Base-by-base conservation (phyloP, 78 protist genomes). In the Acrasis kona region DNA sequence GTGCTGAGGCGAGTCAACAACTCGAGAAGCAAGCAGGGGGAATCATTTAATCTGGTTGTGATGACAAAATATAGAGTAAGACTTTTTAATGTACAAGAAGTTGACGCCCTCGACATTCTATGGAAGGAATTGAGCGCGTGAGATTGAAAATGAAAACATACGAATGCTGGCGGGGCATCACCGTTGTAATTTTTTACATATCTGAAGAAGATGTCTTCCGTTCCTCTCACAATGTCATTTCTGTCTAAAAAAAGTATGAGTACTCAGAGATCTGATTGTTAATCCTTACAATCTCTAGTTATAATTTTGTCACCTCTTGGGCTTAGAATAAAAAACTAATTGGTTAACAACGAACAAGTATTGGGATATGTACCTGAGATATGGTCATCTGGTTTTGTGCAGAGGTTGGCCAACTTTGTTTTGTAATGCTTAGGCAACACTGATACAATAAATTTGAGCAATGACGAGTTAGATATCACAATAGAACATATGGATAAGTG, bases 301-400 rank as follows among this genome's bases (percentile, higher is more conserved):
- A 91, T 75, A 66, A 91, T 81, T 10, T 89, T 69, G 72, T 91
- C 93, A 31, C 95, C 95, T 65, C 88, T 77, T n/a, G n/a, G n/a
- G n/a, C n/a, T n/a, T n/a, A n/a, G n/a, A n/a, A n/a, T n/a, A n/a
- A n/a, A n/a, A n/a, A n/a, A n/a, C n/a, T n/a, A n/a, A n/a, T n/a
- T n/a, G n/a, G n/a, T n/a, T n/a, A n/a, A n/a, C n/a, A n/a, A n/a
- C n/a, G n/a, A n/a, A n/a, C n/a, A n/a, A n/a, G n/a, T n/a, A n/a
- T n/a, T n/a, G n/a, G n/a, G n/a, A n/a, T n/a, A n/a, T n/a, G n/a
- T n/a, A n/a, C n/a, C n/a, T n/a, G n/a, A n/a, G n/a, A n/a, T n/a
- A n/a, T n/a, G n/a, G n/a, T n/a, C n/a, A n/a, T n/a, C n/a, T n/a
- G n/a, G n/a, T n/a, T n/a, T n/a, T n/a, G n/a, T n/a, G n/a, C n/a